Evolutionary conservation across 495 filamentous ascomycete species (phyloP), one percentile per base, ranked within the genome.

Genomic region (Amniculicola lignicola): DNA sequence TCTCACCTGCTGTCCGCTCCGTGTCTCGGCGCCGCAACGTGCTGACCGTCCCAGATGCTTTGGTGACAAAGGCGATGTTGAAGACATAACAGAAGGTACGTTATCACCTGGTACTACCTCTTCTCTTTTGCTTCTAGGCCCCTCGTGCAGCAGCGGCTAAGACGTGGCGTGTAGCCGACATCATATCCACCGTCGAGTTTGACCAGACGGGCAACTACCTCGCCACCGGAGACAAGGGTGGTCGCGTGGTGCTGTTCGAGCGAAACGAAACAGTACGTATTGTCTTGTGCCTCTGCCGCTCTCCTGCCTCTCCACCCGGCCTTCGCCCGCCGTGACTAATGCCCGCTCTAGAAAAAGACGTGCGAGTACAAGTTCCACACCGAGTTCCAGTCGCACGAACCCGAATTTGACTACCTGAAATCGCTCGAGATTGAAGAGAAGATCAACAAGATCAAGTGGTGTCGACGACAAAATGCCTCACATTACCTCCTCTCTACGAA

Each of bases 361-460:
- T 98, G 93, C 80, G 93, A 98, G 73, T 98, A 98, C 80, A 98
- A 98, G 72, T 98, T 98, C 73, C 93, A 98, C 70, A 98, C 93
- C 66, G 93, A 98, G 68, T 98, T 98, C 59, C 93, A 98, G 79
- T 98, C 93, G 48, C 93, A 98, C 73, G 93, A 98, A 70, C 93
- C 93, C 18, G 93, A 98, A 71, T 98, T 98, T 72, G 93, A 98
- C 69, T 98, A 98, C 71, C 82, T 98, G 51, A 98, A 98, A 75
- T 98, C 93, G 18, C 79, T 98, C 54, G 93, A 98, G 75, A 98
- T 98, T 63, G 93, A 98, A 80, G 93, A 98, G 75, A 98, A 98
- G 77, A 98, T 98, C 80, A 98, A 98, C 80, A 98, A 98, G 78
- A 98, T 98, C 73, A 98, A 97, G 76, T 98, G 93, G 93, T 98